Evolutionary conservation across 192 early-diverging fungal genomes (phyloP), one percentile per base, ranked within the genome.

Genomic region (Dissophora globulifera): DNA sequence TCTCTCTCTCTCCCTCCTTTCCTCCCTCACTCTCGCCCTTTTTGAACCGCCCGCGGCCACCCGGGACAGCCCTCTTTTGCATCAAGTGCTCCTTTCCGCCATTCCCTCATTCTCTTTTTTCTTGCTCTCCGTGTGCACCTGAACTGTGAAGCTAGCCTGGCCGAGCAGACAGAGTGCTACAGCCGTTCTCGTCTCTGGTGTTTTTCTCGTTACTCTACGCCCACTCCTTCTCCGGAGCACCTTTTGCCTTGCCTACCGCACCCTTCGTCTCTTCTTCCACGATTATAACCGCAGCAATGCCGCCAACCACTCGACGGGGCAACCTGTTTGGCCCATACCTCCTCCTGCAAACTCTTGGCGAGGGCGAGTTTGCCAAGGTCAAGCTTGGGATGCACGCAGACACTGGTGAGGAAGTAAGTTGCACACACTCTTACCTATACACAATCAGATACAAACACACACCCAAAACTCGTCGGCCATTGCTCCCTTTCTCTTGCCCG

Each of bases 291-390:
- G 41, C 32, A 35, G 42, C 58, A n/a, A 62, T 74, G 78, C 35
- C 62, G 63, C 35, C 68, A 47, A 55, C 79, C 33, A 71, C 81
- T 10, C 56, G 83, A 64, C 81, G 82, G 71, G 79, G 84, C 38
- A 89, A 87, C 23, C 87, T 92, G 68, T 91, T 94, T 79, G 93
- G 96, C 7, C 94, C 95, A 56, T 99, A 99, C 83, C 74, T 95
- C 16, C 87, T 99, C 61, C 86, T 95, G 50, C 96, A 99, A 82
- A 98, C 96, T 23, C 86, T 99, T 12, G 96, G 96, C 55, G 96
- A 97, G 82, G 97, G 96, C 51, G 96, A 99, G 85, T 97, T 97
- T 83, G 96, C 94, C 58, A 97, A 99, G 81, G 96, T 97, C 61
- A 99, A 99, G 82, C 86, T 98, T 15, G 95, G 93, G 3, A 88